A percentile compares a stretch with the other conserved stretches of the same genome.
phyloP scores from a whole-genome alignment of 306 rosid genomes.

The Elaeagnus macrophylla region DNA sequence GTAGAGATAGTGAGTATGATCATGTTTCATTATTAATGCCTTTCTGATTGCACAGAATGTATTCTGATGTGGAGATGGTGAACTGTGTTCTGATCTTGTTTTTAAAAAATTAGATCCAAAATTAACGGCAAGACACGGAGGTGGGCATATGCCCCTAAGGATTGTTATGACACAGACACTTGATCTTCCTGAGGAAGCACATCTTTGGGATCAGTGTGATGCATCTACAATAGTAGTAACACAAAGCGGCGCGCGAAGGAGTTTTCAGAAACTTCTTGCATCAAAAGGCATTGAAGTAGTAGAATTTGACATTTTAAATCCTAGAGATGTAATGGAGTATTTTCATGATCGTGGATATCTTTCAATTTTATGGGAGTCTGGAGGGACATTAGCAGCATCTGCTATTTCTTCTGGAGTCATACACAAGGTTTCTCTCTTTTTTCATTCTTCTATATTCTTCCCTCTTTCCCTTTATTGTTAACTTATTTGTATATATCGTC shows the following conservation, averaged over 20 bases:
- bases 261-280: constrained; percentile 88
- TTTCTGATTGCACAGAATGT: constrained; percentile 1
- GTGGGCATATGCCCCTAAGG: constrained; percentile 77
- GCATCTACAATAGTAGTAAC: constrained; percentile 80
- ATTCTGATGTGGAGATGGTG: constrained; percentile 2
- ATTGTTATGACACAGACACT: constrained; percentile 71
- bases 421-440: constrained; percentile 51
- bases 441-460: neutral
- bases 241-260: constrained; percentile 81
- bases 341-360: constrained; percentile 84
- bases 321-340: constrained; percentile 85
- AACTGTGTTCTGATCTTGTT: constrained; percentile 2
- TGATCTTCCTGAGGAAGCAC: constrained; percentile 80
- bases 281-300: constrained; percentile 94
- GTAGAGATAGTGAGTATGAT: constrained; percentile 68
- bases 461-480: neutral
- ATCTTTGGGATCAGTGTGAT: constrained; percentile 67
- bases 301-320: constrained; percentile 77
- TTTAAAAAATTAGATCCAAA: constrained; percentile 54
- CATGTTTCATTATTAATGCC: constrained; percentile 10
- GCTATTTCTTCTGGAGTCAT: constrained; percentile 85
- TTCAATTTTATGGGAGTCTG: constrained; percentile 91
- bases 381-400: constrained; percentile 89
- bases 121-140: constrained; percentile 86
- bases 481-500: neutral